Percentiles rank a stretch among this genome's conserved stretches.
Conservation (phyloP, 805 yeast species). For the Ogataea ganodermae region DNA sequence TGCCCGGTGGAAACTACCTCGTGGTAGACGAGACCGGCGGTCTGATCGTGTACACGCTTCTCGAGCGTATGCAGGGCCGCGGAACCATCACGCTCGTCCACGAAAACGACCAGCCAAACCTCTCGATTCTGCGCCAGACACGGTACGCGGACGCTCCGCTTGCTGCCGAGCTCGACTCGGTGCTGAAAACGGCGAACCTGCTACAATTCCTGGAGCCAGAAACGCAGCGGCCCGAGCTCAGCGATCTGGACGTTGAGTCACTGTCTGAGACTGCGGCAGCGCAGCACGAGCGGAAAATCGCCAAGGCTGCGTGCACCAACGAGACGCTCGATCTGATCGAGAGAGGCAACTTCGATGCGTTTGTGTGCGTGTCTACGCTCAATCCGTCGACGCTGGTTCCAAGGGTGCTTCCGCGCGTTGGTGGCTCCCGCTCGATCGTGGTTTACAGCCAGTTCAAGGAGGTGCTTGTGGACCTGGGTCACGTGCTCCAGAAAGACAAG, state of each 20-base stretch:
- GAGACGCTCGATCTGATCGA: slow-evolving; percentile 52
- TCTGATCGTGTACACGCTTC: slow-evolving; percentile 74
- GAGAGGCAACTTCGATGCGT: slow-evolving; percentile 66
- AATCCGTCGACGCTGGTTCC: slow-evolving; percentile 67
- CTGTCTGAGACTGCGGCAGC: not conserved
- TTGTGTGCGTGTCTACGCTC: slow-evolving; percentile 72
- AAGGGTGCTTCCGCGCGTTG: slow-evolving; percentile 59
- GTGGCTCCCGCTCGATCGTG: slow-evolving; percentile 87
- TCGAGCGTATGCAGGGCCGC: slow-evolving; percentile 88
- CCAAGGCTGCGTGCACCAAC: slow-evolving; percentile 54
- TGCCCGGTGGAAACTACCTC: slow-evolving; percentile 87
- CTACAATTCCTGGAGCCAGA: slow-evolving; percentile 85
- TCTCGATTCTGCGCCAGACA: slow-evolving; percentile 66
- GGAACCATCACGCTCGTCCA: slow-evolving; percentile 71
- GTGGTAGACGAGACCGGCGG: slow-evolving; percentile 96
- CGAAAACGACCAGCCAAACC: slow-evolving; percentile 91
- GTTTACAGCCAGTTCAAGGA: slow-evolving; percentile 84
- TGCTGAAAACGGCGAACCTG: slow-evolving; percentile 72
- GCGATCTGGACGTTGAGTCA: slow-evolving; percentile 48
- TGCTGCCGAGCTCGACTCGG: slow-evolving; percentile 41
- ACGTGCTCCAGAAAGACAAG: slow-evolving; percentile 63
- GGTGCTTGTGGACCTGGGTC: slow-evolving; percentile 69
- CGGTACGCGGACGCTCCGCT: slow-evolving; percentile 55
- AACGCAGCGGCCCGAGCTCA: slow-evolving; percentile 48
- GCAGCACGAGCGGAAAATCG: slow-evolving; percentile 66